phyloP scores from a whole-genome alignment of 2,329 filamentous ascomycete genomes.

The Colletotrichum echinochloae region DNA sequence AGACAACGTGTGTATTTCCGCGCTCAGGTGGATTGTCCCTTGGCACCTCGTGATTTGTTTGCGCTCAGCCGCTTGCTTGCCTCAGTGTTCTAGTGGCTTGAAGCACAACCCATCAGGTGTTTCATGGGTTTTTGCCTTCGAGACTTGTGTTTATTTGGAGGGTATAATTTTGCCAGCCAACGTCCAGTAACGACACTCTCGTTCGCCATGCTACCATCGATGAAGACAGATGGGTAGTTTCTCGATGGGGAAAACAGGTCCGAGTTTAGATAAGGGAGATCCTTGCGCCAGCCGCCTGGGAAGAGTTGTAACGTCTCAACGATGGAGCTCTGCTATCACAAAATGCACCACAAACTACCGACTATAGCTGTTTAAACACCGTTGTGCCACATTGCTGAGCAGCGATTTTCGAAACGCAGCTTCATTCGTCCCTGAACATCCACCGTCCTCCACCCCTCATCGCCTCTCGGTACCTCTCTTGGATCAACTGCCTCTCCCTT shows the following conservation, averaged over 20 bases:
- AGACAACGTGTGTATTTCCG: not conserved
- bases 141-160: not conserved
- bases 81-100: not conserved
- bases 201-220: not conserved
- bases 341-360: not conserved
- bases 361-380: not conserved
- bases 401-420: not conserved
- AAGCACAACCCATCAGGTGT: not conserved
- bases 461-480: constrained; percentile 83
- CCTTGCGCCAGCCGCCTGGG: too few relatives aligned
- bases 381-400: not conserved
- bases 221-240: not conserved
- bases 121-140: not conserved
- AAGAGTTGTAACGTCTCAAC: too few relatives aligned
- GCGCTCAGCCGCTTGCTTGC: not conserved
- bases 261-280: not conserved
- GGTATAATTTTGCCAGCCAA: not conserved
- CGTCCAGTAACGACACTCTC: not conserved
- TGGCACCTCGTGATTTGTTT: not conserved
- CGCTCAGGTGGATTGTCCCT: not conserved
- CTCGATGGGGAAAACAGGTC: not conserved
- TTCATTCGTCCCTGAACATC: constrained; percentile 83
- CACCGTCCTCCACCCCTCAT: constrained; percentile 81
- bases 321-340: not conserved
- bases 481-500: constrained; percentile 72